These are phyloP conservation scores for Afroboletus lepidellus DNA, from an alignment of 1,284 basidiomycete species.

Conservation along the genomic window DNA sequence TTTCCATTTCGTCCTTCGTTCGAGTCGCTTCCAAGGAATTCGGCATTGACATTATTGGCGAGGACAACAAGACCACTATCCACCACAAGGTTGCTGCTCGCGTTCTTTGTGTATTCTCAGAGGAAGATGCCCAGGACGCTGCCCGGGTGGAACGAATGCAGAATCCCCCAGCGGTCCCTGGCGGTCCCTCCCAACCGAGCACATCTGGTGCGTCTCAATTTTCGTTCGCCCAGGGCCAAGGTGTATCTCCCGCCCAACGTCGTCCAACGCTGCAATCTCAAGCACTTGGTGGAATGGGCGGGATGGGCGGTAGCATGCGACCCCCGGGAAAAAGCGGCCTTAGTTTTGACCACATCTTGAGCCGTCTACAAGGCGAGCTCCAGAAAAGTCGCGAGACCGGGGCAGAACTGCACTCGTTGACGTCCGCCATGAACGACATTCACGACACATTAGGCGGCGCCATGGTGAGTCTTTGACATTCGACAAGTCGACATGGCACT, in stretches of 20 bases:
- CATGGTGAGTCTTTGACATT: slow-evolving; percentile 49
- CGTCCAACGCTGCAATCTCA: slow-evolving; percentile 56
- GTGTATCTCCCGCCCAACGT: slow-evolving; percentile 43
- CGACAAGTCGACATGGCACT: neutral
- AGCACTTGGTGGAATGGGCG: slow-evolving; percentile 67
- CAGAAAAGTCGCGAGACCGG: slow-evolving; percentile 94
- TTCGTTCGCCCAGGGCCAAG: slow-evolving; percentile 35
- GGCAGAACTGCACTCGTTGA: slow-evolving; percentile 81
- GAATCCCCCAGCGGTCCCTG: slow-evolving; percentile 18
- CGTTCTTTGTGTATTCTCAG: slow-evolving; percentile 84
- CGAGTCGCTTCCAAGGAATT: slow-evolving; percentile 74
- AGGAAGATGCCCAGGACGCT: slow-evolving; percentile 79
- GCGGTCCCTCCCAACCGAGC: slow-evolving; percentile 30
- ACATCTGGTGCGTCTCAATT: slow-evolving; percentile 36
- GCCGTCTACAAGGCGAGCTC: slow-evolving; percentile 81
- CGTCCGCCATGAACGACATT: slow-evolving; percentile 85
- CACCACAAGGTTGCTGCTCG: slow-evolving; percentile 98
- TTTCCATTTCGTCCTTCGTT: neutral
- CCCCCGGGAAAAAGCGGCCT: slow-evolving; percentile 75
- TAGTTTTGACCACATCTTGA: slow-evolving; percentile 81
- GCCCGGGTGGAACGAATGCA: slow-evolving; percentile 58
- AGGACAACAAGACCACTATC: slow-evolving; percentile 97
- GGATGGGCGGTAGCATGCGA: slow-evolving; percentile 68
- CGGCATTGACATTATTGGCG: slow-evolving; percentile 97
- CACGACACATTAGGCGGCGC: slow-evolving; percentile 90